These are phyloP conservation scores for Rutstroemia sydowiana DNA, from an alignment of 2,329 filamentous ascomycete species.

Conservation along the genomic window DNA sequence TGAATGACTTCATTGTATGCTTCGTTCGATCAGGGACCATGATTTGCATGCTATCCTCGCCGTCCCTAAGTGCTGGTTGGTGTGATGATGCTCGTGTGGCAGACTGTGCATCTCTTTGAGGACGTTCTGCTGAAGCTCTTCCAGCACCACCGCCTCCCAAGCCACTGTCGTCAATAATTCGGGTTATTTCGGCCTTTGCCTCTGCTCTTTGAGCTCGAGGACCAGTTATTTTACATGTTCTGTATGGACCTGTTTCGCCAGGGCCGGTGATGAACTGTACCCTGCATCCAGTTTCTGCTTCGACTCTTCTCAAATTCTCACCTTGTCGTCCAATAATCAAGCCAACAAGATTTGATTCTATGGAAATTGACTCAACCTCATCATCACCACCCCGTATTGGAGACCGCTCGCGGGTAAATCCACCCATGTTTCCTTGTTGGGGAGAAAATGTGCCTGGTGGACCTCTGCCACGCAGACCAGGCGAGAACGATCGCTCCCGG, in stretches of 20 bases:
- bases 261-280: constrained; percentile 81
- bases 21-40: constrained; percentile 94
- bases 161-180: constrained; percentile 81
- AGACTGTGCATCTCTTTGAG: constrained; percentile 28
- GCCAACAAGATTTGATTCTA: constrained; percentile 80
- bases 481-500: constrained; percentile 68
- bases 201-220: constrained; percentile 62
- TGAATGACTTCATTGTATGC: too few relatives aligned
- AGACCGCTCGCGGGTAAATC: constrained; percentile 46
- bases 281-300: constrained; percentile 71
- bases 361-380: constrained; percentile 73
- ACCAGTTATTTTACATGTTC: constrained; percentile 82
- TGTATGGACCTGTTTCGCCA: constrained; percentile 62
- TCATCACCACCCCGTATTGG: constrained; percentile 48
- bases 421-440: constrained; percentile 43
- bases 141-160: constrained; percentile 42
- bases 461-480: constrained; percentile 47
- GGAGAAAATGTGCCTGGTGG: constrained; percentile 51
- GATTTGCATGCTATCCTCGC: constrained; percentile 82
- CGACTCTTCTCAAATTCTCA: constrained; percentile 80
- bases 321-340: constrained; percentile 86
- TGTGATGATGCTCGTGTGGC: constrained; percentile 27
- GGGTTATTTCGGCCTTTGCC: constrained; percentile 76
- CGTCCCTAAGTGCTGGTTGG: constrained; percentile 56
- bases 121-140: constrained; percentile 35